A percentile compares a stretch with the other conserved stretches of the same genome.
These are phyloP conservation scores for Syzygium jambos DNA, from an alignment of 345 rosid species.

Conservation along the genomic window DNA sequence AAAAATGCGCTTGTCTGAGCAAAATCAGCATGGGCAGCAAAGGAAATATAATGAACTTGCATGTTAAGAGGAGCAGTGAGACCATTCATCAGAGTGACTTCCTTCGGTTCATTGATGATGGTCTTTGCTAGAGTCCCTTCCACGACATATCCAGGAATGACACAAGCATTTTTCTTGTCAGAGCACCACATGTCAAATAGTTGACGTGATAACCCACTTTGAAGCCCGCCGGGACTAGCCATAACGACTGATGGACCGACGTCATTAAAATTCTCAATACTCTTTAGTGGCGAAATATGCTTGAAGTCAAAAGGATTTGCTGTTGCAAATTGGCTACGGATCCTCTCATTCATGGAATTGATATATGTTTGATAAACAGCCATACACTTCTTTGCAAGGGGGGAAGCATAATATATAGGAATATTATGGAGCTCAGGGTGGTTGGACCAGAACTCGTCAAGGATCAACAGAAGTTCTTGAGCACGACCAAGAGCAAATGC, in stretches of 20 bases:
- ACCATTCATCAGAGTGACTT: conserved; percentile 92
- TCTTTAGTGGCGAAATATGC: conserved; percentile 68
- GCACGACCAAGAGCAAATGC: conserved; percentile 85
- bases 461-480: conserved; percentile 72
- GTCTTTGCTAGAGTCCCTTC: conserved; percentile 84
- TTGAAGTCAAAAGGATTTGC: conserved; percentile 94
- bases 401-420: conserved; percentile 92
- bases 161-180: conserved; percentile 82
- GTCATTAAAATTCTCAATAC: conserved; percentile 80
- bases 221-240: conserved; percentile 94
- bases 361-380: conserved; percentile 95
- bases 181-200: conserved; percentile 91
- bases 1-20: conserved; percentile 92
- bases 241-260: conserved; percentile 90
- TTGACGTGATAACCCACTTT: conserved; percentile 87
- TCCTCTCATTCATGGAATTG: conserved; percentile 89
- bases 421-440: conserved; percentile 85
- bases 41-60: conserved; percentile 91
- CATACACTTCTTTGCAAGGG: conserved; percentile 95
- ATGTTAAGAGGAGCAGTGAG: conserved; percentile 77
- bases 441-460: conserved; percentile 87
- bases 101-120: conserved; percentile 84
- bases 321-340: conserved; percentile 80
- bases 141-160: conserved; percentile 79
- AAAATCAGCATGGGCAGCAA: conserved; percentile 94